Percentiles rank a stretch among this genome's conserved stretches.
These are phyloP conservation scores for Linnemannia elongata DNA, from an alignment of 192 early-diverging fungal species.

Conservation along the genomic window DNA sequence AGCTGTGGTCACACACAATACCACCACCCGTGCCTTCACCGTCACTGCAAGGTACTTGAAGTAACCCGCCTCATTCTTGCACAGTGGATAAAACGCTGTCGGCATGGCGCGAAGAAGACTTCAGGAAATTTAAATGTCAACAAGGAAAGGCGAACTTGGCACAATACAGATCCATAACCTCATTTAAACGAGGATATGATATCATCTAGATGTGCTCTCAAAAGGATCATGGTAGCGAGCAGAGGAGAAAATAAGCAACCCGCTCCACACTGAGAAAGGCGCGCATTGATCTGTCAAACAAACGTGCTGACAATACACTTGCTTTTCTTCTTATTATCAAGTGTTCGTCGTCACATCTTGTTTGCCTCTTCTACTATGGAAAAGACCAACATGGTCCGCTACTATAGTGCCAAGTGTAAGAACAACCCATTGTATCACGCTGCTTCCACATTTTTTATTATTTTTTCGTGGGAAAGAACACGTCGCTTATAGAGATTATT, in stretches of 20 bases:
- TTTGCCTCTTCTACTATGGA: conserved; percentile 37
- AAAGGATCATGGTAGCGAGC: no score
- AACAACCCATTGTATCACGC: not conserved
- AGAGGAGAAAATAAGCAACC: no score
- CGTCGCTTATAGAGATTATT: not conserved
- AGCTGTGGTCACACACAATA: conserved; percentile 32
- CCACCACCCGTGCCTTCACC: conserved; percentile 55
- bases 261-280: not conserved
- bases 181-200: no score
- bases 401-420: conserved; percentile 67
- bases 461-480: not conserved
- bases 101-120: no score
- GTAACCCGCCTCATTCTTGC: not conserved
- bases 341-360: conserved; percentile 56
- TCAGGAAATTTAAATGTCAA: not conserved
- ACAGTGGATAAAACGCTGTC: not conserved
- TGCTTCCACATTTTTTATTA: not conserved
- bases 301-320: no score
- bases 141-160: no score
- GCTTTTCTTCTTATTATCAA: not conserved
- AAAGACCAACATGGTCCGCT: conserved; percentile 57
- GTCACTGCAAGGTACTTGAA: conserved; percentile 40
- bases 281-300: no score
- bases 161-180: no score
- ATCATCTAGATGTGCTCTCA: no score